Percentiles rank a stretch among this genome's conserved stretches.
Conservation (phyloP, 768 basidiomycete genomes). For the Rhizopogon sp. region DNA sequence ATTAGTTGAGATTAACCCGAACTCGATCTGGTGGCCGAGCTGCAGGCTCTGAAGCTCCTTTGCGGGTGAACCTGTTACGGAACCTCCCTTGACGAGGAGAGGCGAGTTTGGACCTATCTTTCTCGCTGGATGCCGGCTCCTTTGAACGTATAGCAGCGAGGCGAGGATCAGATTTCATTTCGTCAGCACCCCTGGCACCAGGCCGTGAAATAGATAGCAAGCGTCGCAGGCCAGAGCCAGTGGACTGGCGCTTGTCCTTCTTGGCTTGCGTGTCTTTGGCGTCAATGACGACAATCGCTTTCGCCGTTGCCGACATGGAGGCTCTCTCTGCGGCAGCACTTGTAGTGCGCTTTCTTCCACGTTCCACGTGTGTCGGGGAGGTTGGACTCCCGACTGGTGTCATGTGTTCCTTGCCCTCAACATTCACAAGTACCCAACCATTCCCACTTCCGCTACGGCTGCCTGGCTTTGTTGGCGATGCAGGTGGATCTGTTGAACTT, state of each 20-base stretch:
- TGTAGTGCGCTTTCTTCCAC: slow-evolving; percentile 13
- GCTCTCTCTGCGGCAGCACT: slow-evolving; percentile 20
- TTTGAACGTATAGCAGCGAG: slow-evolving; percentile 22
- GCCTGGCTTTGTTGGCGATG: slow-evolving; percentile 29
- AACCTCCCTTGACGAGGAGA: slow-evolving; percentile 21
- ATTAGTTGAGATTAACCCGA: slow-evolving; percentile 30
- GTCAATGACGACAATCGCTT: slow-evolving; percentile 59
- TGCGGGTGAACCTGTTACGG: slow-evolving; percentile 22
- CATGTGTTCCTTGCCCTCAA: slow-evolving; percentile 39
- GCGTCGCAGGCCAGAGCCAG: slow-evolving; percentile 26
- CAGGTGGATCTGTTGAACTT: slow-evolving; percentile 18
- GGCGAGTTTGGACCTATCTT: slow-evolving; percentile 2
- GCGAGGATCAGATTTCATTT: slow-evolving; percentile 18
- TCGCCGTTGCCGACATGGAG: slow-evolving; percentile 46
- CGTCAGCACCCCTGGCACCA: slow-evolving; percentile 24
- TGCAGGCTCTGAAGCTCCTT: slow-evolving; percentile 22
- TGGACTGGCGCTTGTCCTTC: slow-evolving; percentile 17
- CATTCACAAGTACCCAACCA: slow-evolving; percentile 66
- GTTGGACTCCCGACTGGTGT: slow-evolving; percentile 21
- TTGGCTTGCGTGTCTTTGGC: slow-evolving; percentile 38
- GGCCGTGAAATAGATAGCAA: slow-evolving; percentile 28
- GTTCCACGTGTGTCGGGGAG: slow-evolving; percentile 23
- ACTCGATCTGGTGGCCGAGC: slow-evolving; percentile 30
- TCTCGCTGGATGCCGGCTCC: slow-evolving; percentile 16
- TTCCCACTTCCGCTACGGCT: slow-evolving; percentile 36